Evolutionary conservation across 2,329 filamentous ascomycete genomes (phyloP).

Genomic region (Colletotrichum sp.): DNA sequence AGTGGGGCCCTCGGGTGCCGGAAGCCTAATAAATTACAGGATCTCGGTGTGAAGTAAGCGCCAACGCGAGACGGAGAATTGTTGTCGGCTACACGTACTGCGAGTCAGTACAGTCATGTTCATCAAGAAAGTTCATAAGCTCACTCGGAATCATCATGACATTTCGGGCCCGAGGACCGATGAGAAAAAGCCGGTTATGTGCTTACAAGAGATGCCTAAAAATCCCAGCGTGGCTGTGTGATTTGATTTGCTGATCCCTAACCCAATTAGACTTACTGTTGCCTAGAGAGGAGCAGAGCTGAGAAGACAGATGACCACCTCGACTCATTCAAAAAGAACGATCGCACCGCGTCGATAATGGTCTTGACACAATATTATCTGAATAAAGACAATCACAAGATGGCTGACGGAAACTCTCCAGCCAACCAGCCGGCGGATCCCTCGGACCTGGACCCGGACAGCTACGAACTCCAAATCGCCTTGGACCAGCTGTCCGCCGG

Average conservation of each 20-base stretch:
- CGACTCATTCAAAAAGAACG: neutral
- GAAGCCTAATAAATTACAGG: neutral
- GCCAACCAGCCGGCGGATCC: neutral
- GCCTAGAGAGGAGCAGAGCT: neutral
- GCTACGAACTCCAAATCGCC: neutral
- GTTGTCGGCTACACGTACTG: neutral
- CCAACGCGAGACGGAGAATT: neutral
- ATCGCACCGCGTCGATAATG: rapidly evolving
- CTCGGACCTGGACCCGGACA: neutral
- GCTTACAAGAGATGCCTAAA: neutral
- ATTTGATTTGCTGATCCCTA: neutral
- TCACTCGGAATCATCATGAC: neutral
- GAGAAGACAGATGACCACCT: neutral
- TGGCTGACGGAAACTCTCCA: neutral
- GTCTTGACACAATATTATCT: neutral
- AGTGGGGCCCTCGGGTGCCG: neutral
- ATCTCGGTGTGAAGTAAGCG: neutral
- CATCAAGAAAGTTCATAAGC: neutral
- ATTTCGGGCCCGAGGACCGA: neutral
- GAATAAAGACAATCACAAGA: neutral
- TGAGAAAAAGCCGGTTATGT: neutral
- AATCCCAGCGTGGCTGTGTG: neutral
- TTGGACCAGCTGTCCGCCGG: slow-evolving; percentile 4
- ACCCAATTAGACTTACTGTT: neutral
- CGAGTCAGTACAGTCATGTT: neutral